Percentiles rank a stretch among this genome's conserved stretches.
Evolutionary conservation across 2,329 filamentous ascomycete species (phyloP).

Genomic region (Pestalotiopsis sp.): DNA sequence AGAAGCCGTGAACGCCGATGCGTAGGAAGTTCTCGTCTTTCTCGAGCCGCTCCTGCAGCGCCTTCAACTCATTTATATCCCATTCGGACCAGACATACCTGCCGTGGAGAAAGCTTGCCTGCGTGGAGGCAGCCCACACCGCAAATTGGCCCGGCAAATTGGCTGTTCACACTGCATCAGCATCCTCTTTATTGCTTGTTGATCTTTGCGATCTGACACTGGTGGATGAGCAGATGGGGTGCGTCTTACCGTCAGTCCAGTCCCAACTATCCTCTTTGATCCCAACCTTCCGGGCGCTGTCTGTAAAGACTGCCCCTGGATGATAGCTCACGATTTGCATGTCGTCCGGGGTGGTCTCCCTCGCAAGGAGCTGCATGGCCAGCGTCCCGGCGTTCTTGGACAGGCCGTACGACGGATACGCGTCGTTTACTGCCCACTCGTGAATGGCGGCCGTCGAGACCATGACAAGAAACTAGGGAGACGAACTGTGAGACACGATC

Average conservation of each 20-base stretch:
- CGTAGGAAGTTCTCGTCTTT: slow-evolving; percentile 24
- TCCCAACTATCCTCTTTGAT: slow-evolving; percentile 23
- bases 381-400: slow-evolving; percentile 41
- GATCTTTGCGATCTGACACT: not conserved
- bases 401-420: slow-evolving; percentile 31
- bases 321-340: slow-evolving; percentile 44
- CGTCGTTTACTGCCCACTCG: slow-evolving; percentile 26
- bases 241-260: slow-evolving; percentile 33
- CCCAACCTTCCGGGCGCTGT: slow-evolving; percentile 20
- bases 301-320: slow-evolving; percentile 40
- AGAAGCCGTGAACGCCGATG: slow-evolving; percentile 23
- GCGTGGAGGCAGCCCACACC: slow-evolving; percentile 40
- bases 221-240: not conserved
- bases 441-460: slow-evolving; percentile 33
- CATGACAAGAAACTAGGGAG: slow-evolving; percentile 32
- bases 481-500: not conserved
- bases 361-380: slow-evolving; percentile 40
- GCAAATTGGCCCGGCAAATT: slow-evolving; percentile 36
- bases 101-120: slow-evolving; percentile 40
- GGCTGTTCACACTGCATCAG: slow-evolving; percentile 17
- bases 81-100: slow-evolving; percentile 40
- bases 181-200: not conserved
- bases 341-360: slow-evolving; percentile 31
- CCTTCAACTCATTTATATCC: slow-evolving; percentile 42
- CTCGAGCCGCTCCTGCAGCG: slow-evolving; percentile 26